Evolutionary conservation across 2,329 filamentous ascomycete species (phyloP).

Genomic region (Alternaria gaisen): DNA sequence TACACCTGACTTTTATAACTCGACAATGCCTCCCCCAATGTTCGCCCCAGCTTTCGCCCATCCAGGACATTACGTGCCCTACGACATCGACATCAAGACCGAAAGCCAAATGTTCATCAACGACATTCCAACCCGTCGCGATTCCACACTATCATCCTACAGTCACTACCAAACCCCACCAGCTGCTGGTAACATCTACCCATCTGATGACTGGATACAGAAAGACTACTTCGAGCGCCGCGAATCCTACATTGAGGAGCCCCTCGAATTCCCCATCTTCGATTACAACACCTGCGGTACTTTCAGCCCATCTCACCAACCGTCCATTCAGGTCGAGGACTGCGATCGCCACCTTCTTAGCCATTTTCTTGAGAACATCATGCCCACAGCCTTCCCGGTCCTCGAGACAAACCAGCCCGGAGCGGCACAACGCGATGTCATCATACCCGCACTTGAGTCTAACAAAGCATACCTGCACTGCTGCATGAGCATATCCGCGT

Average conservation of each 20-base stretch:
- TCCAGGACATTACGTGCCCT: slow-evolving; percentile 74
- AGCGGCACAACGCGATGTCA: slow-evolving; percentile 79
- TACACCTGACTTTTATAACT: slow-evolving; percentile 65
- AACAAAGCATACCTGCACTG: slow-evolving; percentile 96
- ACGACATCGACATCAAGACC: slow-evolving; percentile 95
- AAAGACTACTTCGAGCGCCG: slow-evolving; percentile 74
- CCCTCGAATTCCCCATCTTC: slow-evolving; percentile 78
- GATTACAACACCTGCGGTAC: slow-evolving; percentile 76
- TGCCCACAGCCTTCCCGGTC: slow-evolving; percentile 90
- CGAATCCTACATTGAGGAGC: slow-evolving; percentile 69
- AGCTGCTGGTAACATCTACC: slow-evolving; percentile 71
- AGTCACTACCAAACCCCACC: slow-evolving; percentile 88
- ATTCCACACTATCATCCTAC: slow-evolving; percentile 91
- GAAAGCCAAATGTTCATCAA: slow-evolving; percentile 94
- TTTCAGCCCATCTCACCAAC: slow-evolving; percentile 69
- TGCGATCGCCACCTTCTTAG: slow-evolving; percentile 86
- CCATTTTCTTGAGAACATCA: slow-evolving; percentile 88
- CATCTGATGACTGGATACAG: slow-evolving; percentile 75
- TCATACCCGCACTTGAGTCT: slow-evolving; percentile 85
- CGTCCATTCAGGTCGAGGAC: slow-evolving; percentile 84
- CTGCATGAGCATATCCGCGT: slow-evolving; percentile 90
- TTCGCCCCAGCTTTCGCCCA: slow-evolving; percentile 56
- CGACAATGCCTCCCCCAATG: slow-evolving; percentile 65
- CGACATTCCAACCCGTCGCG: slow-evolving; percentile 82
- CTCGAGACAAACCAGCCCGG: slow-evolving; percentile 90